phyloP scores from a whole-genome alignment of 2,329 filamentous ascomycete genomes.

The Taxawa tesnikishii region DNA sequence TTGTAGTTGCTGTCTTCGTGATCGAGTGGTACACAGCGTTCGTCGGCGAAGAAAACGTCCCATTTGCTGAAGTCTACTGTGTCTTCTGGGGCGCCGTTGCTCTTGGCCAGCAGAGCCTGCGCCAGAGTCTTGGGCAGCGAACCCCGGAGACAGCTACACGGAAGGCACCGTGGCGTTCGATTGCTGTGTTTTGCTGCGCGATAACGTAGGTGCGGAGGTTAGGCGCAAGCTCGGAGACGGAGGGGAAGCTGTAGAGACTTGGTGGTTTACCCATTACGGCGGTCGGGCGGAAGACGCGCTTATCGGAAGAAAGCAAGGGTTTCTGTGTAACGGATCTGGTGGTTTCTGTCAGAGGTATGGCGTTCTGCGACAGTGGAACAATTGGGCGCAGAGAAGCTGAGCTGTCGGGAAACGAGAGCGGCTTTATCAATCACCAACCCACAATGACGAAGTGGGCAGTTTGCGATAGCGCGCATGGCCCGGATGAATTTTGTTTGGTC shows the following conservation, averaged over 20 bases:
- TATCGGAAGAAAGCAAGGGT: no score
- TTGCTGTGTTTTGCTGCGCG: constrained; percentile 64
- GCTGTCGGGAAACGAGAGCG: no score
- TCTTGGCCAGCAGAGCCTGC: constrained; percentile 56
- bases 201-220: constrained; percentile 75
- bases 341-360: no score
- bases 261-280: constrained; percentile 27
- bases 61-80: constrained; percentile 69
- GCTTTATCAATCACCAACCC: no score
- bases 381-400: no score
- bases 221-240: constrained; percentile 58
- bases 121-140: constrained; percentile 83
- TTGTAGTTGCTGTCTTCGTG: constrained; percentile 91
- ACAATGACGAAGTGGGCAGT: no score
- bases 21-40: constrained; percentile 84
- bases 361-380: no score
- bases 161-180: constrained; percentile 72
- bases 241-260: constrained; percentile 69
- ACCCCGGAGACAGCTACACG: constrained; percentile 89
- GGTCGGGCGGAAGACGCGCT: no score
- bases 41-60: constrained; percentile 98
- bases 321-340: no score
- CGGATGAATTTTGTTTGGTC: no score
- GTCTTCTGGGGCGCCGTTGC: constrained; percentile 43
- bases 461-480: no score